Evolutionary conservation across 202 grass and related monocot genomes (phyloP).

Genomic region (Elaeis oleifera): DNA sequence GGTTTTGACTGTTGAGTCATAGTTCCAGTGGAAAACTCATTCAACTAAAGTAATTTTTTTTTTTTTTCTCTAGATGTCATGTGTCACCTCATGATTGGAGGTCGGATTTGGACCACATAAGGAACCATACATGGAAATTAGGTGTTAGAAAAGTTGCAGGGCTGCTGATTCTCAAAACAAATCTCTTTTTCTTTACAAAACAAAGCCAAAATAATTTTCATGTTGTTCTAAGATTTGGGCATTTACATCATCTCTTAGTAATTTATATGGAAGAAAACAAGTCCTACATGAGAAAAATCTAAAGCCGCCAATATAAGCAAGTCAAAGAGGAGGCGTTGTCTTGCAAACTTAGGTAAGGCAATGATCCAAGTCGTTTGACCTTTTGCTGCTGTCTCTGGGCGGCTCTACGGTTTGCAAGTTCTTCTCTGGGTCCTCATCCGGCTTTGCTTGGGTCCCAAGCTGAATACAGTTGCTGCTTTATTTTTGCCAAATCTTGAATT

Average conservation of each 20-base stretch:
- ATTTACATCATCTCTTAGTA: neutral
- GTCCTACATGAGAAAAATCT: neutral
- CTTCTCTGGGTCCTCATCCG: slow-evolving; percentile 13
- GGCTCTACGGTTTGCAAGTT: slow-evolving; percentile 18
- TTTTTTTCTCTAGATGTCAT: no score
- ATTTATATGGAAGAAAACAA: neutral
- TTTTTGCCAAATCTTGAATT: neutral
- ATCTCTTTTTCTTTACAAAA: no score
- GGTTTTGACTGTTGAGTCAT: no score
- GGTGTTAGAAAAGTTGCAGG: no score
- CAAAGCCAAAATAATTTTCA: no score
- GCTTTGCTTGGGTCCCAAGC: slow-evolving; percentile 40
- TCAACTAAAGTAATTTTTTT: no score
- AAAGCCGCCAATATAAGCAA: slow-evolving; percentile 11
- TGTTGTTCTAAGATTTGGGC: no score
- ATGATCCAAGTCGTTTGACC: slow-evolving; percentile 25
- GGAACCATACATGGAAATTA: no score
- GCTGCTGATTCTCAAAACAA: no score
- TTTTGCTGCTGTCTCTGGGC: neutral
- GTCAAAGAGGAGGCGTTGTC: slow-evolving; percentile 58
- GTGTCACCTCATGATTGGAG: no score
- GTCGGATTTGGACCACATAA: no score
- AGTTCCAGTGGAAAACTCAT: no score
- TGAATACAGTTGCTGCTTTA: slow-evolving; percentile 26
- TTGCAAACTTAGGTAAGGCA: slow-evolving; percentile 36